Evolutionary conservation across 2,329 filamentous ascomycete genomes (phyloP).

Genomic region (Paraphaeosphaeria minitans): DNA sequence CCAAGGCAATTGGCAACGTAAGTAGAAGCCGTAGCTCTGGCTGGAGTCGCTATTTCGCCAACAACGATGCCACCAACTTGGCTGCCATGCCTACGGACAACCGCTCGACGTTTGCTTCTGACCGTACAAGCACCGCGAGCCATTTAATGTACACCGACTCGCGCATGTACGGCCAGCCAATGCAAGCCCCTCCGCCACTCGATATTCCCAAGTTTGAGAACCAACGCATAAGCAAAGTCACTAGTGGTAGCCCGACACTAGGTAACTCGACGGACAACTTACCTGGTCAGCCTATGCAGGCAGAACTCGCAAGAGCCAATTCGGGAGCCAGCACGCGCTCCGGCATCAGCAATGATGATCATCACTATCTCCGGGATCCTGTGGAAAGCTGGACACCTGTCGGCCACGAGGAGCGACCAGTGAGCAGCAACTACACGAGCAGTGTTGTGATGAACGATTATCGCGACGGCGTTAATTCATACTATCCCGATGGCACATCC

Average conservation of each 20-base stretch:
- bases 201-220: slow-evolving; percentile 59
- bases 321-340: slow-evolving; percentile 44
- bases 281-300: slow-evolving; percentile 43
- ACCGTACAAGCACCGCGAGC: slow-evolving; percentile 46
- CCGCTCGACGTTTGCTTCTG: slow-evolving; percentile 46
- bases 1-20: slow-evolving; percentile 18
- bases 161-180: slow-evolving; percentile 64
- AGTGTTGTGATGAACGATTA: slow-evolving; percentile 52
- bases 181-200: slow-evolving; percentile 72
- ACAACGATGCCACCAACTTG: slow-evolving; percentile 63
- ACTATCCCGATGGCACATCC: slow-evolving; percentile 41
- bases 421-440: slow-evolving; percentile 53
- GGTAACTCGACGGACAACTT: slow-evolving; percentile 59
- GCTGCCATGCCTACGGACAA: slow-evolving; percentile 64
- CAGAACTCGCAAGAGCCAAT: slow-evolving; percentile 45
- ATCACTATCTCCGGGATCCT: slow-evolving; percentile 36
- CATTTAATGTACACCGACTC: slow-evolving; percentile 58
- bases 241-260: slow-evolving; percentile 72
- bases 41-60: slow-evolving; percentile 80
- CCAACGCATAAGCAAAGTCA: slow-evolving; percentile 68
- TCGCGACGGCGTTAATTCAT: slow-evolving; percentile 60
- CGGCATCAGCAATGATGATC: slow-evolving; percentile 37
- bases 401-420: slow-evolving; percentile 37
- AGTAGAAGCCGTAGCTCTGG: slow-evolving; percentile 64
- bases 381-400: slow-evolving; percentile 47